phyloP scores from a whole-genome alignment of 2,329 filamentous ascomycete species.

The Esteya vermicola region DNA sequence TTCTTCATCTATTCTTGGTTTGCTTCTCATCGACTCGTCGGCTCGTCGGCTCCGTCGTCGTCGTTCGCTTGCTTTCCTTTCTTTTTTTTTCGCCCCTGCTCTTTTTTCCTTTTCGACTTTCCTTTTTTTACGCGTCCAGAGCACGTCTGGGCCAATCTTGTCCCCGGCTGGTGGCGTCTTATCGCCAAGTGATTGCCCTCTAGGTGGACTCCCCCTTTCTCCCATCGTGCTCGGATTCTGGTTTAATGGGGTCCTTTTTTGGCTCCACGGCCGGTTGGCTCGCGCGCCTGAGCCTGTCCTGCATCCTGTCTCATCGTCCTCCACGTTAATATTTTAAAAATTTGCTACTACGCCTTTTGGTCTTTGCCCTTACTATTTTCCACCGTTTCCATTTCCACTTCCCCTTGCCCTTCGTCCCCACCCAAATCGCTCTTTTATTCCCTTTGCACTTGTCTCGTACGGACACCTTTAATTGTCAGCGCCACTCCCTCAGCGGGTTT shows the following conservation, averaged over 20 bases:
- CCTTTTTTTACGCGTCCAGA: not conserved
- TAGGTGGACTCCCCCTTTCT: not conserved
- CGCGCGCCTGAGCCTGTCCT: constrained; percentile 3
- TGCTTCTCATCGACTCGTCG: not conserved
- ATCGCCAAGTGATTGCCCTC: not conserved
- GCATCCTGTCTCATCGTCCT: constrained; percentile 5
- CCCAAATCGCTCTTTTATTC: constrained; percentile 8
- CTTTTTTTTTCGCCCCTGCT: not conserved
- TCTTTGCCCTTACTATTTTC: constrained; percentile 3
- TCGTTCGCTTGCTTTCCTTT: not conserved
- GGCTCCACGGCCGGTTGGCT: constrained; percentile 1
- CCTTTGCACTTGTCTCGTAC: constrained; percentile 7
- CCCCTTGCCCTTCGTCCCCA: constrained; percentile 7
- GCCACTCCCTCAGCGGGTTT: constrained; percentile 1
- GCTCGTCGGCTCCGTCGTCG: not conserved
- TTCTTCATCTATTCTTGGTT: not conserved
- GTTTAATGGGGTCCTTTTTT: constrained; percentile 3
- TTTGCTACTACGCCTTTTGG: constrained; percentile 2
- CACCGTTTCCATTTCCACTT: constrained; percentile 5
- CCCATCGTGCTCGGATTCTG: not conserved
- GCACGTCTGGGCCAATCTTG: not conserved
- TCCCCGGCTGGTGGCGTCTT: not conserved
- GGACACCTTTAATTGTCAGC: constrained; percentile 8
- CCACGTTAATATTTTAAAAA: constrained; percentile 4
- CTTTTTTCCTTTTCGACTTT: not conserved